Conservation (phyloP, 2,329 filamentous ascomycete species). For the Knufia petricola region DNA sequence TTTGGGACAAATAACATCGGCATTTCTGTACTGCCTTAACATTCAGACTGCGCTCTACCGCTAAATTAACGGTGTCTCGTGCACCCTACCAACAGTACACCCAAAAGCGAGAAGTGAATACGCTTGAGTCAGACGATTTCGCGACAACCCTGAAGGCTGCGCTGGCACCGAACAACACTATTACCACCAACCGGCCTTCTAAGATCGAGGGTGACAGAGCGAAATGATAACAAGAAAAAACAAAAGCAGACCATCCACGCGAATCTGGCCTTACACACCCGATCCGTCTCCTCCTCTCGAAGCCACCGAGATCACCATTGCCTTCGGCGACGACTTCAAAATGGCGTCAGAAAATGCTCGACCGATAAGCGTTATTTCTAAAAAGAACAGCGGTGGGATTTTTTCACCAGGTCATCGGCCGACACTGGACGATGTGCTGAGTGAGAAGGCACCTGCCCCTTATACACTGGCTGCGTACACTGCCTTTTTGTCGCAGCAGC, state of each 20-base stretch:
- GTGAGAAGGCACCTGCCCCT: constrained; percentile 74
- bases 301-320: constrained; percentile 33
- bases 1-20: not conserved
- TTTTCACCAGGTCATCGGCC: constrained; percentile 47
- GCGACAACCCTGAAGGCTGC: too few species aligned
- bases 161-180: not conserved
- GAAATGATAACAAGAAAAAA: constrained; percentile 24
- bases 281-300: constrained; percentile 38
- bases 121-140: too few species aligned
- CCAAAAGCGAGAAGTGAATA: too few species aligned
- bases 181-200: not conserved
- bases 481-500: constrained; percentile 92
- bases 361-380: constrained; percentile 35
- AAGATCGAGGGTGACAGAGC: constrained; percentile 14
- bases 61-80: not conserved
- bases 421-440: constrained; percentile 75
- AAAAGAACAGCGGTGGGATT: constrained; percentile 27
- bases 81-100: not conserved
- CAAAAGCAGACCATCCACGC: constrained; percentile 25
- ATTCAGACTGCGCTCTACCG: not conserved
- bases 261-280: constrained; percentile 28
- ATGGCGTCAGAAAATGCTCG: constrained; percentile 32
- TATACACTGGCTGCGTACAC: constrained; percentile 91
- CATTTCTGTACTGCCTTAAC: not conserved
- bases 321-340: constrained; percentile 33